These are phyloP conservation scores for Saccharomycopsis olivae DNA, from an alignment of 805 yeast genomes.

Conservation along the genomic window DNA sequence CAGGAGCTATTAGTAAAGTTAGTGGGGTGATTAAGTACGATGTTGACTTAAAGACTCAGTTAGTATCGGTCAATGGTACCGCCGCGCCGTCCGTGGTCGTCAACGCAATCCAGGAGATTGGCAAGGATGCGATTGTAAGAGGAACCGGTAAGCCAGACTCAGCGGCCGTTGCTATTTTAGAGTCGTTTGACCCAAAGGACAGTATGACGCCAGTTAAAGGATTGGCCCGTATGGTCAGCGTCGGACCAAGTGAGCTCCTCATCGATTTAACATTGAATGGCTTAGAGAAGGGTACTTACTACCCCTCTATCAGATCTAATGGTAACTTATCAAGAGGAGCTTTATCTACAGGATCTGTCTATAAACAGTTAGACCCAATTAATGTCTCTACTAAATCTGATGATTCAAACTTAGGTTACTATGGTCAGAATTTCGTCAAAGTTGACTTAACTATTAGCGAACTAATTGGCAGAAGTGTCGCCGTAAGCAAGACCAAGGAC, in stretches of 20 bases:
- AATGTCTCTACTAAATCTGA: conserved; percentile 15
- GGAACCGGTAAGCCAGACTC: conserved; percentile 83
- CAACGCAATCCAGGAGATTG: conserved; percentile 55
- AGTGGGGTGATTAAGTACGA: conserved; percentile 41
- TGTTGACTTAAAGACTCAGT: conserved; percentile 47
- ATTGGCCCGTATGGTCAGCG: conserved; percentile 72
- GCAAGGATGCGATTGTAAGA: conserved; percentile 83
- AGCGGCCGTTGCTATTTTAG: conserved; percentile 87
- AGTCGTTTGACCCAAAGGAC: conserved; percentile 45
- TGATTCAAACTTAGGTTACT: conserved; percentile 7
- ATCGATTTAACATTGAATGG: conserved; percentile 78
- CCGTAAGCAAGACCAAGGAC: conserved; percentile 23
- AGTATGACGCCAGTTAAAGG: conserved; percentile 62
- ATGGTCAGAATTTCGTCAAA: conserved; percentile 13
- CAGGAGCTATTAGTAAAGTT: conserved; percentile 39
- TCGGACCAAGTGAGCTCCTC: conserved; percentile 40
- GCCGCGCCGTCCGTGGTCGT: conserved; percentile 72
- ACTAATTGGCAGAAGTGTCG: conserved; percentile 56
- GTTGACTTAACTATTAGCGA: conserved; percentile 37
- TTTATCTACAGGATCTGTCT: conserved; percentile 45
- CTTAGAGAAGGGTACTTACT: conserved; percentile 47
- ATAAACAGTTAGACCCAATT: conserved; percentile 34
- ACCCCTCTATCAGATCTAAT: conserved; percentile 53
- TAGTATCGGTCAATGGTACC: conserved; percentile 58
- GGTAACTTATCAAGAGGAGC: conserved; percentile 78